phyloP scores from a whole-genome alignment of 2,329 filamentous ascomycete species.

The Lasiodiplodia citricola region DNA sequence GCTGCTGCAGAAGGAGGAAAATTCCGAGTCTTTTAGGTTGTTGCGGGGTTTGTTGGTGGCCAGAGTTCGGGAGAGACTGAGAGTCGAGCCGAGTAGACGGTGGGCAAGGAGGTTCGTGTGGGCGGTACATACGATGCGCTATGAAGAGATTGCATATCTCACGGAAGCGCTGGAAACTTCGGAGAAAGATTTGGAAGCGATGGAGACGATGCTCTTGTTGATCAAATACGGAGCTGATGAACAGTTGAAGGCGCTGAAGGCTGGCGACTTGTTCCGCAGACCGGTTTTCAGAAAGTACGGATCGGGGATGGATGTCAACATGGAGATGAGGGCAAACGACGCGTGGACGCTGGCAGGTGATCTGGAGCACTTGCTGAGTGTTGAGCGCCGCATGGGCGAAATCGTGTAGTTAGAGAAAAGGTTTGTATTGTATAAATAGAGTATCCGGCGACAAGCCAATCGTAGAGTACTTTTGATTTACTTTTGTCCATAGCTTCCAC shows the following conservation, averaged over 20 bases:
- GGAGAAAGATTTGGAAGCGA: neutral
- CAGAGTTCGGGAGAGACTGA: neutral
- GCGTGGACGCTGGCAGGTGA: neutral
- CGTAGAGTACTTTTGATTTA: neutral
- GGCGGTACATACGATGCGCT: neutral
- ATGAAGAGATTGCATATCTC: neutral
- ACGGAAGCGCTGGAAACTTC: neutral
- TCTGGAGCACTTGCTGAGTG: neutral
- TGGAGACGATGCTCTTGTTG: neutral
- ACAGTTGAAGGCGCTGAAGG: neutral
- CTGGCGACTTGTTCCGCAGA: neutral
- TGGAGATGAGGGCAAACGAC: neutral
- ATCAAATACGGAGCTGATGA: neutral
- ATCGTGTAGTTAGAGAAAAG: neutral
- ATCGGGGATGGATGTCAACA: neutral
- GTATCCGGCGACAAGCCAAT: neutral
- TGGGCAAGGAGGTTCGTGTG: neutral
- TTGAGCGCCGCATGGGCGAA: neutral
- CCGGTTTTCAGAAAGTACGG: neutral
- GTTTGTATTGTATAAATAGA: neutral
- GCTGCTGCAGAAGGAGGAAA: neutral
- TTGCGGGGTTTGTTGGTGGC: neutral
- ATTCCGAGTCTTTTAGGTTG: neutral
- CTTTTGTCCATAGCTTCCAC: too few species aligned
- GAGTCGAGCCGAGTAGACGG: neutral